Evolutionary conservation across 306 rosid genomes (phyloP), one percentile per base, ranked within the genome.

Genomic region (Senna siamea): DNA sequence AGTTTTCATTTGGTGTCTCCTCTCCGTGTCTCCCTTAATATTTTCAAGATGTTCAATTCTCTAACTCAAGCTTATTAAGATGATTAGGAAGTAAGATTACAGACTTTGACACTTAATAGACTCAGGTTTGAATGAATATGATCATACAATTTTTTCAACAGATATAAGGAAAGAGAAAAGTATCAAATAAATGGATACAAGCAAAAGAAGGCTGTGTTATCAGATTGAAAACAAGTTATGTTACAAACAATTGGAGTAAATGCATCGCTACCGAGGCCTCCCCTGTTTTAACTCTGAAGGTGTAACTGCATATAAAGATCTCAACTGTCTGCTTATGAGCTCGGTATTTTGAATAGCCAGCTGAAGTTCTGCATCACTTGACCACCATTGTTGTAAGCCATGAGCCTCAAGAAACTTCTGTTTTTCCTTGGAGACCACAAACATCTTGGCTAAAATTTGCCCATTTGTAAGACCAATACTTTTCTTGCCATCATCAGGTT

Each of bases 361-460:
- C 62, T 90, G 92, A 83, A 89, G 95, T 63, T 92, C 92, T 74
- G 89, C 79, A 75, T 90, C 97, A 66, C 91, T 93, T 34, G 99
- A 92, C 98, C 98, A 95, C 99, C 99, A 95, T 69, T 95, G 98
- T 76, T 89, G 96, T 62, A 92, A 40, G 9, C 98, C 99, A 81
- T 95, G 99, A 78, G 99, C 99, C 79, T 92, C 96, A 17, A 88
- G 66, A 86, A 95, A 95, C 84, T 79, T 90, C 82, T 94, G 99
- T 55, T 92, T 92, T 62, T 93, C 97, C 76, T 92, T 94, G 0
- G 99, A 87, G 75, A 81, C 90, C 73, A 92, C 96, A 79, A 87
- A 92, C 79, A 94, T 82, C 80, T 88, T 94, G 1, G 99, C 97
- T 30, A 87, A 88, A 15, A 75, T 75, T 59, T 79, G 85, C 66